Base-by-base conservation (phyloP, 2,329 filamentous ascomycete species). In the Fusarium agapanthi region DNA sequence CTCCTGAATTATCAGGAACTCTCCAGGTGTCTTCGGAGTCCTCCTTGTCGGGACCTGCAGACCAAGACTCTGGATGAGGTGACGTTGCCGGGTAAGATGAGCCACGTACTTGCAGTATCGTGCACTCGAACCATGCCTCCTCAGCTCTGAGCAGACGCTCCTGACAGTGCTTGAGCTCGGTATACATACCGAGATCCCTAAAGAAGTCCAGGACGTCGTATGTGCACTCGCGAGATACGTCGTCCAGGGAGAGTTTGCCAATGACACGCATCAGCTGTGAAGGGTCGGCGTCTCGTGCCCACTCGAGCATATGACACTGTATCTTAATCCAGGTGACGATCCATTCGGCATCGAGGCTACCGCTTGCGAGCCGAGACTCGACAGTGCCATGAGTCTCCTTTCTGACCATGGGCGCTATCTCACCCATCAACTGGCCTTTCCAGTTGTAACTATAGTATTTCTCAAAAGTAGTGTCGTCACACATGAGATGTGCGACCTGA, bases 181-280 rank as follows among this genome's bases (percentile, higher is more conserved):
- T 48, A n/a, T 73, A 74, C 41, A 82, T 30, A 3, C 82, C 77
- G 0, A 83, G 48, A 30, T 83, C 81, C 22, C 77, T 76, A 3
- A 84, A 69, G 13, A 84, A 73, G 57, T 83, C 80, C 6, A 81
- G 72, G 10, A 82, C 76, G 57, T 84, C 81, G 58, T 83, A 83
- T 37, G 74, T 61, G 13, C 48, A 69, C 45, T 64, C 41, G 7
- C 56, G 16, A 22, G 50, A 61, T 50, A 54, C 28, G 16, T 67
- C 62, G 4, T 67, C 55, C 16, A 72, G 32, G 14, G 67, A 65
- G 44, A 77, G 54, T 32, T 81, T 58, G 9, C 73, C 74, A 20
- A 80, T 70, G 18, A 80, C 62, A 12, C 57, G 62, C 74, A 80
- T 75, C 35, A 76, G 75, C 47, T 79, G 74, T n/a, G 80, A 76